Evolutionary conservation across 805 yeast species (phyloP), one percentile per base, ranked within the genome.

Genomic region (Myxozyma kluyveri): DNA sequence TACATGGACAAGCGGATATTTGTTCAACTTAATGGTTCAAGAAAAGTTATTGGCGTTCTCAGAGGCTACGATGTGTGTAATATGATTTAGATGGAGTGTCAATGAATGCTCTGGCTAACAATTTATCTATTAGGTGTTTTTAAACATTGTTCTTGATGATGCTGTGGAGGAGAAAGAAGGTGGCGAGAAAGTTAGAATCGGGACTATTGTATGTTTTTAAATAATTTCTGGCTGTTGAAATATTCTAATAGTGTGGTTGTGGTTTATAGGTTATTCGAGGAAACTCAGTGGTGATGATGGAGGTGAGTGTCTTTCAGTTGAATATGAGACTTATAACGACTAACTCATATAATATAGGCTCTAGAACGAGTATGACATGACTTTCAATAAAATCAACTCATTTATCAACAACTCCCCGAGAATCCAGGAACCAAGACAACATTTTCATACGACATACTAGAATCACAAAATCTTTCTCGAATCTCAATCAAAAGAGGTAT

Each of bases 1-100:
- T 88, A 87, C 66, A 76, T 88, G 79, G 90, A 86, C 65, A 87
- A 86, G 69, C 79, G 80, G 62, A 75, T 91, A 24, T 74, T 81
- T 12, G 72, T 91, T 17, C 86, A 84, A 59, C 74, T 91, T 54
- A 88, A 88, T 67, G 95, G 96, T 1, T 71, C 85, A 12, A 75
- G 97, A 45, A 79, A 78, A 60, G 80, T 91, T 1, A 78, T 80
- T n/a, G 98, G 98, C 1, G 78, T 79, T 10, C 75, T 91, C 49
- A 75, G 87, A 62, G 98, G 98, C 1, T 91, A 82, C 67, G 98
- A 91, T 65, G 79, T 81, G 24, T 62, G 52, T 66, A 62, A 6
- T n/a, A n/a, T n/a, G n/a, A n/a, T 23, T 17, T 14, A 46, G 24
- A 45, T 56, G 4, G 24, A 37, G 10, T 26, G n/a, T 17, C 3